Conservation (phyloP, 495 filamentous ascomycete species). For the Hypoxylon perforatum region DNA sequence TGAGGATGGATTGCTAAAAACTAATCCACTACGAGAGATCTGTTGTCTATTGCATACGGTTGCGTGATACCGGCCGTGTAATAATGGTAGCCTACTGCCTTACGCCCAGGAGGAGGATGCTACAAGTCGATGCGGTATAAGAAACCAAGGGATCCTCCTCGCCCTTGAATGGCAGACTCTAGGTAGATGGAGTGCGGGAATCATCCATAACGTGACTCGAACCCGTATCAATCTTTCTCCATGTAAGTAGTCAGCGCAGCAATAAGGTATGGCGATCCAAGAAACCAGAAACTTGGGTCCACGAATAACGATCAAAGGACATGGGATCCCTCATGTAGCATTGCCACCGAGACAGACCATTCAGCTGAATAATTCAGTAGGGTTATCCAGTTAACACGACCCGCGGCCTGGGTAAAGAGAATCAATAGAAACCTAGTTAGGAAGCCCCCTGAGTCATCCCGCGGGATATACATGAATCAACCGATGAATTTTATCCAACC, state of each 20-base stretch:
- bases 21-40: neutral
- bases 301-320: neutral
- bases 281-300: conserved; percentile 5
- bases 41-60: neutral
- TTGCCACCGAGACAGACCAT: neutral
- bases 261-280: neutral
- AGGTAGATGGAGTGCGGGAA: no score
- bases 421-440: neutral
- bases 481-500: neutral
- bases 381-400: neutral
- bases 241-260: neutral
- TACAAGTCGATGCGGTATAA: neutral
- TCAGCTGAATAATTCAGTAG: neutral
- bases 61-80: neutral
- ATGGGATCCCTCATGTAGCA: conserved; percentile 6
- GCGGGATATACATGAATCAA: neutral
- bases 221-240: neutral
- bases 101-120: no score
- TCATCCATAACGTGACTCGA: neutral
- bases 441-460: neutral
- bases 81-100: neutral
- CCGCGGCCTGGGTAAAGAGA: neutral
- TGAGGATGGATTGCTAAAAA: neutral
- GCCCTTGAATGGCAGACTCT: no score
- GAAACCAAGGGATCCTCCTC: neutral